phyloP scores from a whole-genome alignment of 345 rosid species.

The Raphanus raphanistrum region DNA sequence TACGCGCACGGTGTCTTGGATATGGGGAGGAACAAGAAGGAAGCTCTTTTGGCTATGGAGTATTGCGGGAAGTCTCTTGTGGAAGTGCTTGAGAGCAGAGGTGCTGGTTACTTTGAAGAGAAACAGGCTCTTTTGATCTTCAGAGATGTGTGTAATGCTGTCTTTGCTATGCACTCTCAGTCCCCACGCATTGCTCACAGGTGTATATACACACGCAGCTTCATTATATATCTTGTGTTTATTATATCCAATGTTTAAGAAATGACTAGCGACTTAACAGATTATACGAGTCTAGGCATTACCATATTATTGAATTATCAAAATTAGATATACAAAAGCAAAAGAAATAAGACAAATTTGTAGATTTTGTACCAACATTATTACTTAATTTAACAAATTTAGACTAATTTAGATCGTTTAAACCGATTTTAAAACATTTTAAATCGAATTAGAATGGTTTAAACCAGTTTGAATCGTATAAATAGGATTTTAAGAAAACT shows the following conservation, averaged over 20 bases:
- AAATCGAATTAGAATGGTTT: background rate
- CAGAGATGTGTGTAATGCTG: conserved; percentile 92
- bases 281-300: too few species aligned
- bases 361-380: background rate
- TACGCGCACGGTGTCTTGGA: conserved; percentile 69
- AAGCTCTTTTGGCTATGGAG: conserved; percentile 92
- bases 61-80: conserved; percentile 88
- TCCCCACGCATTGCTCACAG: conserved; percentile 93
- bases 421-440: too few species aligned
- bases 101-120: conserved; percentile 82
- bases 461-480: too few species aligned
- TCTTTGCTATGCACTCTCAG: conserved; percentile 92
- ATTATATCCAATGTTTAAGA: background rate
- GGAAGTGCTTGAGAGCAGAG: conserved; percentile 75
- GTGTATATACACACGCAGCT: conserved; percentile 33
- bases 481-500: background rate
- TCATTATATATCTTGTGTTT: background rate
- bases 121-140: conserved; percentile 72
- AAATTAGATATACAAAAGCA: too few species aligned
- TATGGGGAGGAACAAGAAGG: conserved; percentile 81
- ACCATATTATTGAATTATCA: background rate
- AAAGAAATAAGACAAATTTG: background rate
- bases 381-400: too few species aligned
- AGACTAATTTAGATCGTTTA: too few species aligned
- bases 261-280: background rate